A percentile compares a stretch with the other conserved stretches of the same genome.
Evolutionary conservation across 345 rosid genomes (phyloP).

Genomic region (Brassica carinata): DNA sequence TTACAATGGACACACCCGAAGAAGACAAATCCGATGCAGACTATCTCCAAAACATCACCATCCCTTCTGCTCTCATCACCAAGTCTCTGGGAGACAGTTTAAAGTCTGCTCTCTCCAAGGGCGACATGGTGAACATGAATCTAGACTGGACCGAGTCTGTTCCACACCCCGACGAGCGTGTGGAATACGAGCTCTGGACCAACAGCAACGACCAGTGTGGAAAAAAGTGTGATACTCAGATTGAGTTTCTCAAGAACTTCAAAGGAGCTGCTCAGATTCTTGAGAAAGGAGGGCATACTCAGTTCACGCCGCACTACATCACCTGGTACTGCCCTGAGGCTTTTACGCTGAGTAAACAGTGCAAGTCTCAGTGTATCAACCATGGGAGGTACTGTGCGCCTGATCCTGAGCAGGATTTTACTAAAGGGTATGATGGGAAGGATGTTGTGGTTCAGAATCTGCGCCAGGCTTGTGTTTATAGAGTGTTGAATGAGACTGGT

Average conservation of each 20-base stretch:
- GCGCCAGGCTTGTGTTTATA: conserved; percentile 56
- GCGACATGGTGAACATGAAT: conserved; percentile 53
- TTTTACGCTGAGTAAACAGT: conserved; percentile 56
- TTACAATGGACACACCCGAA: conserved; percentile 63
- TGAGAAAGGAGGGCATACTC: conserved; percentile 63
- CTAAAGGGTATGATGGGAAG: conserved; percentile 61
- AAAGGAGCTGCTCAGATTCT: conserved; percentile 69
- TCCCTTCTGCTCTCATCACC: conserved; percentile 58
- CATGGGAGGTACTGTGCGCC: conserved; percentile 70
- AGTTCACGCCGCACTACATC: conserved; percentile 60
- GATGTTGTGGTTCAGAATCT: conserved; percentile 64
- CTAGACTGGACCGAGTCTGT: conserved; percentile 68
- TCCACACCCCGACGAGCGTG: conserved; percentile 67
- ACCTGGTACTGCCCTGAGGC: conserved; percentile 70
- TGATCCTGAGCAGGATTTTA: conserved; percentile 67
- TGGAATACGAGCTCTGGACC: conserved; percentile 65
- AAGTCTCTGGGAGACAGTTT: conserved; percentile 52
- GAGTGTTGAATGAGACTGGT: conserved; percentile 56
- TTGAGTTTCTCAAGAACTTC: conserved; percentile 60
- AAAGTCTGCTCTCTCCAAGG: conserved; percentile 48
- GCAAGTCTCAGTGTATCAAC: conserved; percentile 70
- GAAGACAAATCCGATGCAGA: conserved; percentile 54
- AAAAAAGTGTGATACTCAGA: conserved; percentile 57
- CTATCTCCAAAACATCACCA: conserved; percentile 55
- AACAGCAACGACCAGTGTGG: conserved; percentile 66